Percentiles rank a stretch among this genome's conserved stretches.
Conservation (phyloP, 2,329 filamentous ascomycete genomes). For the Rutstroemia sp. region DNA sequence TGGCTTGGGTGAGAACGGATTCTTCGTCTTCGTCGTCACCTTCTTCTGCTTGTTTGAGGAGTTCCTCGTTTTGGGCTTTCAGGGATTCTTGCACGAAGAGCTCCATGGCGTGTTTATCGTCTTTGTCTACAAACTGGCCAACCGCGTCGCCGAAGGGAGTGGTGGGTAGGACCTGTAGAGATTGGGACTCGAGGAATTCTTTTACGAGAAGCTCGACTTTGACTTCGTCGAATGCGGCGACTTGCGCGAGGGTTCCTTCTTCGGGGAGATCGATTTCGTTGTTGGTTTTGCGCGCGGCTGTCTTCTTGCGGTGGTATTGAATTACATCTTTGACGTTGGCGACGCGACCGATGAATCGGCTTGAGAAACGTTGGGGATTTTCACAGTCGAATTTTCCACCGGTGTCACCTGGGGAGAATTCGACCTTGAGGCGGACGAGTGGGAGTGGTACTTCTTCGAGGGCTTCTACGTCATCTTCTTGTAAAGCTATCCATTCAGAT, state of each 20-base stretch:
- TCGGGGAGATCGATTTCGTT: conserved; percentile 51
- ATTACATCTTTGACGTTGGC: conserved; percentile 93
- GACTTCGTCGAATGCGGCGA: conserved; percentile 57
- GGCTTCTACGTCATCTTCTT: conserved; percentile 47
- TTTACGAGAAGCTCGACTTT: conserved; percentile 85
- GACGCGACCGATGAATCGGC: conserved; percentile 81
- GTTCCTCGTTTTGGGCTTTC: conserved; percentile 60
- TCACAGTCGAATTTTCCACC: conserved; percentile 84
- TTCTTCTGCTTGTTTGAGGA: conserved; percentile 45
- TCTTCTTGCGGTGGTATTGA: conserved; percentile 86
- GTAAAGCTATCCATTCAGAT: conserved; percentile 70
- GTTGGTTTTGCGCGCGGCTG: conserved; percentile 37
- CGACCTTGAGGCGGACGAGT: conserved; percentile 81
- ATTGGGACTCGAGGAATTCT: conserved; percentile 76
- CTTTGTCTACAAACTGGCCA: conserved; percentile 86
- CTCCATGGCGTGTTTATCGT: conserved; percentile 89
- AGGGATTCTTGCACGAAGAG: conserved; percentile 68
- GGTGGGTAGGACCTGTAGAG: conserved; percentile 85
- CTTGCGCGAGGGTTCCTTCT: conserved; percentile 53
- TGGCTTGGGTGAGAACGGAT: conserved; percentile 63
- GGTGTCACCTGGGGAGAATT: conserved; percentile 79
- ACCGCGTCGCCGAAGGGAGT: conserved; percentile 91
- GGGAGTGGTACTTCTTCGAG: conserved; percentile 66
- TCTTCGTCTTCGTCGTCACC: conserved; percentile 61
- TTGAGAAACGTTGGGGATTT: conserved; percentile 93